Base-by-base conservation (phyloP, 345 rosid species). In the Stellera chamaejasme region DNA sequence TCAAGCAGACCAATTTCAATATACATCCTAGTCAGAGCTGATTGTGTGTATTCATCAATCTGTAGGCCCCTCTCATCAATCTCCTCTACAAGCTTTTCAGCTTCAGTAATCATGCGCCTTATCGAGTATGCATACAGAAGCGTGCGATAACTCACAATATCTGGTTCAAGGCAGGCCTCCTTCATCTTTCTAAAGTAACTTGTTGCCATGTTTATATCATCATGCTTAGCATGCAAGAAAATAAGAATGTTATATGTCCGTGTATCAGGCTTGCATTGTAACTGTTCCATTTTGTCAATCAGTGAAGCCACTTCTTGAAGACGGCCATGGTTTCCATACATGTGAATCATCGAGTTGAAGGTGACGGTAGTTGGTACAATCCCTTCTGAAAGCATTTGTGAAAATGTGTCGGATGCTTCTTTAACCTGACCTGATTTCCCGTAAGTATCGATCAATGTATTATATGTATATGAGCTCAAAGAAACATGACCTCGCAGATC, bases 41-140 rank as follows among this genome's bases (percentile, higher is more conserved):
- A 84, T 69, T 86, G 99, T 8, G 89, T 89, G 65, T 84, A 82
- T 66, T 89, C 97, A 72, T 89, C 97, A 63, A 86, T 82, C 75
- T 84, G 80, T 59, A 84, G 67, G 46, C 76, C 71, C 52, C 66
- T 76, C 56, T 65, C 74, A 70, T 81, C 95, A 81, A 88, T 88
- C 72, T 89, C 91, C 1, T 54, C 62, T 28, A 89, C 47, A 53
- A 84, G 76, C 62, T 55, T 81, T 76, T 86, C 96, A 43, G 96
- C 89, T 71, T 84, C 82, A 45, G 44, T 54, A 51, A 88, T 90
- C 99, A 86, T 78, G 58, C 56, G 75, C 67, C 97, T 86, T 60
- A 84, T 75, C 4, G 96, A 86, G 69, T 76, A 84, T 13, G 97
- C 96, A 79, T 82, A 81, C 61, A 84, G 68, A 23, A 93, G 87